Base-by-base conservation (phyloP, 805 yeast species). In the Schizosaccharomyces cryophilus region DNA sequence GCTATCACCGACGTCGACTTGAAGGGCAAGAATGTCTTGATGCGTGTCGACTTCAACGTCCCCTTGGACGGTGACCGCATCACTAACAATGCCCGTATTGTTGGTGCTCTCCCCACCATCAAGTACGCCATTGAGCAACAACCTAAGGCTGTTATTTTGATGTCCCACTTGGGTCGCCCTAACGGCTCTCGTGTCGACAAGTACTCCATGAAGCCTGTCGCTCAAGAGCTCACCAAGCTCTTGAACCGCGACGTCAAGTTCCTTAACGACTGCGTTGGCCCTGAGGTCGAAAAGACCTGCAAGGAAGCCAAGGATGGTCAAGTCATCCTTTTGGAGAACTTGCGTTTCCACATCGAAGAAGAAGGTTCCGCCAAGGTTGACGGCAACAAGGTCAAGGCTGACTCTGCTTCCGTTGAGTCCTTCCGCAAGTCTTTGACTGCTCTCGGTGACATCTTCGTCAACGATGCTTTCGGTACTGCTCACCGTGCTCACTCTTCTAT, bases 401-500 rank as follows among this genome's bases (percentile, higher is more conserved):
- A 85, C 67, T 77, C 82, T 65, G 95, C 80, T 70, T 85, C 74
- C 66, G 96, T 93, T 68, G 83, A 78, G 71, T 80, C 77, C 68
- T 93, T 93, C 85, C 87, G 98, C 82, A 71, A 81, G 70, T 82
- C 85, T 72, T 82, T 93, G 76, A 85, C 95, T 69, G 77, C 88
- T 62, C 80, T 93, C 70, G 97, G 96, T 67, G 99, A 93, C 71
- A 95, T 93, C 66, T 93, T 93, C 80, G 82, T 93, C 73, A 74
- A 93, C 78, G 99, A 93, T 74, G 97, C 96, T 63, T 93, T 93
- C 71, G 98, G 98, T 74, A 93, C 98, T 65, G 96, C 97, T 62
- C 99, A 93, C 85, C 87, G 98, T 80, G 98, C 98, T 65, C 98
- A 93, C 80, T 88, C 96, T 62, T 93, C 98, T 59, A 90, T 93